phyloP scores from a whole-genome alignment of 371 early-diverging fungal species.

The Mortierella sp. region DNA sequence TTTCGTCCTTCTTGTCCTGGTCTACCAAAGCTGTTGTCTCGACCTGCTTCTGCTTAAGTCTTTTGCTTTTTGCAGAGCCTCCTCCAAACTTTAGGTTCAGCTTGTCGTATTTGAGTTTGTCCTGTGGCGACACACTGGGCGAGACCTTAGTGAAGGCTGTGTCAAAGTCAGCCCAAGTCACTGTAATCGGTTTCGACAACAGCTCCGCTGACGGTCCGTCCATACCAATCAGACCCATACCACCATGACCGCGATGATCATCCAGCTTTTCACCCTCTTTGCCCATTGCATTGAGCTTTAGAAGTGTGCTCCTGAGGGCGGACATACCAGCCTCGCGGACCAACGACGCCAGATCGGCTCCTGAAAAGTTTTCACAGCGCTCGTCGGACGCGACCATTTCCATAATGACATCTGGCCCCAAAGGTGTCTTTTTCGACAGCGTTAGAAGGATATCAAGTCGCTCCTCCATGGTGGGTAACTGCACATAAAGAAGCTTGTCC shows the following conservation, averaged over 20 bases:
- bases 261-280: conserved; percentile 50
- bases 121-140: conserved; percentile 81
- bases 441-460: conserved; percentile 92
- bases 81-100: conserved; percentile 69
- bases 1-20: not conserved
- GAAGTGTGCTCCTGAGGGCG: conserved; percentile 77
- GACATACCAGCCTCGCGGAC: conserved; percentile 92
- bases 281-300: conserved; percentile 44
- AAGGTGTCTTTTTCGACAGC: conserved; percentile 84
- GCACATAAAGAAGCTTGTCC: conserved; percentile 98
- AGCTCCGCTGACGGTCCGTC: conserved; percentile 28
- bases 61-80: conserved; percentile 36
- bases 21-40: conserved; percentile 7
- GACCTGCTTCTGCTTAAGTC: conserved; percentile 28
- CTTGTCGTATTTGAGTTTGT: conserved; percentile 66
- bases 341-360: conserved; percentile 96
- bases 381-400: conserved; percentile 77
- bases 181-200: conserved; percentile 59
- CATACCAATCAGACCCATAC: conserved; percentile 39
- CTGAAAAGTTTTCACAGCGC: conserved; percentile 80
- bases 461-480: conserved; percentile 87
- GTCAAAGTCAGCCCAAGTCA: conserved; percentile 79
- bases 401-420: conserved; percentile 77
- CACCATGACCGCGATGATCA: conserved; percentile 19
- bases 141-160: conserved; percentile 83